A percentile compares a stretch with the other conserved stretches of the same genome.
phyloP scores from a whole-genome alignment of 2,329 filamentous ascomycete species.

The Penicillium sp. region DNA sequence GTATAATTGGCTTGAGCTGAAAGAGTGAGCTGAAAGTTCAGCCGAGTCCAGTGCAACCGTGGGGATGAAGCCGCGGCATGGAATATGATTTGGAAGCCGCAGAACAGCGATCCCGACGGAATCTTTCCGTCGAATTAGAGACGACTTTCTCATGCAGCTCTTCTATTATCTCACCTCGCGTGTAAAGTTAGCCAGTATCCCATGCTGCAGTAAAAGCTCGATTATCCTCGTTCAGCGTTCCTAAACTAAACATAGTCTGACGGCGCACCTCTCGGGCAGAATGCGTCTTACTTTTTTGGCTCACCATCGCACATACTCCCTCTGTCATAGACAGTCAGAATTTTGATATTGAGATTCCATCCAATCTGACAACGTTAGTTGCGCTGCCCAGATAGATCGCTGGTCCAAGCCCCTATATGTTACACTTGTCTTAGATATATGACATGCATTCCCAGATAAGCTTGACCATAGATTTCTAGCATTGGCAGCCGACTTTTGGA shows the following conservation, averaged over 20 bases:
- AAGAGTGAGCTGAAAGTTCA: constrained; percentile 3
- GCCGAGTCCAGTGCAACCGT: neutral
- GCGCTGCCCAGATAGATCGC: neutral
- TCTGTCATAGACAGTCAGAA: neutral
- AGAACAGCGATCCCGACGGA: neutral
- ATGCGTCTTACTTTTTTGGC: too few species aligned
- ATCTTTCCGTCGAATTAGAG: neutral
- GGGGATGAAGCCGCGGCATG: neutral
- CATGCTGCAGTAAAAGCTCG: neutral
- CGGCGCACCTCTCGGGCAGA: neutral
- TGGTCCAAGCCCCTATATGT: neutral
- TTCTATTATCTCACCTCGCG: neutral
- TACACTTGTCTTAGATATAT: neutral
- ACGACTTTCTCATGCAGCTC: neutral
- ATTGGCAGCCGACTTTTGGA: neutral
- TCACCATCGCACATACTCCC: neutral
- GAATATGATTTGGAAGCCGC: neutral
- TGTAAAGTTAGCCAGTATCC: neutral
- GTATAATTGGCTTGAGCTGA: constrained; percentile 66
- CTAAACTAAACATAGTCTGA: neutral
- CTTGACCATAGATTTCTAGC: neutral
- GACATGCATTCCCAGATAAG: neutral
- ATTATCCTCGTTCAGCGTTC: neutral
- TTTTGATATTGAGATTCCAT: neutral
- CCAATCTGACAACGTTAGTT: neutral